Evolutionary conservation across 805 yeast genomes (phyloP).

Genomic region (Sugiyamaella chiloensis): DNA sequence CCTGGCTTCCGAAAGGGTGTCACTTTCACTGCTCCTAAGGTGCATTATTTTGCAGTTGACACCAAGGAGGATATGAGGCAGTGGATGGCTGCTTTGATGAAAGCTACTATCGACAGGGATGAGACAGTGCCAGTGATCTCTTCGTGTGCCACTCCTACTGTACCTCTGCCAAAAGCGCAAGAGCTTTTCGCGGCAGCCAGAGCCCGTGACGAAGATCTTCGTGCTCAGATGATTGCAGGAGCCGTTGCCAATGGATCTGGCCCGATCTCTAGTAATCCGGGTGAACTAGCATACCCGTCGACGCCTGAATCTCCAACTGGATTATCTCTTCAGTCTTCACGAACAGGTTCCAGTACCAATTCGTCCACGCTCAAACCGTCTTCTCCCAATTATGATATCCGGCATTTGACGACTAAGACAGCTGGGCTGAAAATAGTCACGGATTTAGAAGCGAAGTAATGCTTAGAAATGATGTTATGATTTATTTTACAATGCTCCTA

Average conservation of each 20-base stretch:
- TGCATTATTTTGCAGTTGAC: constrained; percentile 95
- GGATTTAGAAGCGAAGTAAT: constrained; percentile 17
- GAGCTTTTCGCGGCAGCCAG: constrained; percentile 73
- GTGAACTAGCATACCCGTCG: constrained; percentile 8
- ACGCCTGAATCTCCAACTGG: constrained; percentile 25
- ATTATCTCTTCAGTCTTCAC: constrained; percentile 22
- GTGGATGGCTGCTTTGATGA: constrained; percentile 94
- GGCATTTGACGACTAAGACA: constrained; percentile 25
- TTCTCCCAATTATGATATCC: constrained; percentile 14
- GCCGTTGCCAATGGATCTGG: constrained; percentile 16
- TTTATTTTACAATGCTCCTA: too few species aligned
- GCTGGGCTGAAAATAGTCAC: constrained; percentile 26
- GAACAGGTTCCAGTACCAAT: constrained; percentile 25
- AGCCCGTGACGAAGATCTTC: constrained; percentile 24
- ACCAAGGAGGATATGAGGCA: constrained; percentile 84
- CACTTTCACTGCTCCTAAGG: constrained; percentile 93
- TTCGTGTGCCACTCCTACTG: constrained; percentile 94
- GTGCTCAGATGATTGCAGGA: constrained; percentile 26
- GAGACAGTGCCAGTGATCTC: constrained; percentile 88
- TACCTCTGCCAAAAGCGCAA: constrained; percentile 81
- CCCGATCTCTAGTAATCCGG: neutral
- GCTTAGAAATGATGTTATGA: constrained; percentile 4
- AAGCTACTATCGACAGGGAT: constrained; percentile 94
- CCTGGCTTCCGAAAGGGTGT: constrained; percentile 95
- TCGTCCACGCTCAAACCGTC: constrained; percentile 18